Base-by-base conservation (phyloP, 805 yeast species). In the Candida arabinofermentans region DNA sequence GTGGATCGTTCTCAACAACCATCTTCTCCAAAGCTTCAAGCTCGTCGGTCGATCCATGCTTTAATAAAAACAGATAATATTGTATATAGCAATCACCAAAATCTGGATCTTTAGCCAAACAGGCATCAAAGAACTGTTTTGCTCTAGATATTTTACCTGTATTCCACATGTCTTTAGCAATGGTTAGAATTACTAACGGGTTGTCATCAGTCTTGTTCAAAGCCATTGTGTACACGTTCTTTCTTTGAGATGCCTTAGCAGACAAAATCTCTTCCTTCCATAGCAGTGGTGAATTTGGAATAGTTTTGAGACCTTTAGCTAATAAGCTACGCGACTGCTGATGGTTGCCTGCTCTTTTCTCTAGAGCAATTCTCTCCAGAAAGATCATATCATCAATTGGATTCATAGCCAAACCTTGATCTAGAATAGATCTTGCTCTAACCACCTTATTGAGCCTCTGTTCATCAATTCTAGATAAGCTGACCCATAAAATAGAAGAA, bases 1-100 rank as follows among this genome's bases (percentile, higher is more conserved):
- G 72, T 1, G 91, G 86, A 32, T 74, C 79, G 2, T 72, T 76
- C 10, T 45, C 42, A 5, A 24, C 23, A 27, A 77, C 75, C 19
- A 57, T 54, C 5, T 50, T 44, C 19, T 71, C 46, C 29, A 81
- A 54, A 5, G 50, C 46, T 3, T 57, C 52, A n/a, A 61, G 34
- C 12, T 74, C 79, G 2, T 58, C 64, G 5, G 53, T 56, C 4
- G 59, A 50, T 2, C 72, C 74, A 37, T 63, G 65, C 46, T 69
- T 72, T 17, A 49, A 38, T 34, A 68, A 42, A 47, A 73, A 77
- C 22, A 70, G 67, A 50, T 75, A 77, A 37, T 70, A 54, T 83
- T 88, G 82, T 1, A 79, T 75, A 84, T 95, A 88, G 3, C 72
- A 62, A 61, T 90, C 97, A 4, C 96, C 97, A 55, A 69, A 75